Percentiles rank a stretch among this genome's conserved stretches.
These are phyloP conservation scores for Ballota nigra DNA, from an alignment of 257 asterid species.

Conservation along the genomic window DNA sequence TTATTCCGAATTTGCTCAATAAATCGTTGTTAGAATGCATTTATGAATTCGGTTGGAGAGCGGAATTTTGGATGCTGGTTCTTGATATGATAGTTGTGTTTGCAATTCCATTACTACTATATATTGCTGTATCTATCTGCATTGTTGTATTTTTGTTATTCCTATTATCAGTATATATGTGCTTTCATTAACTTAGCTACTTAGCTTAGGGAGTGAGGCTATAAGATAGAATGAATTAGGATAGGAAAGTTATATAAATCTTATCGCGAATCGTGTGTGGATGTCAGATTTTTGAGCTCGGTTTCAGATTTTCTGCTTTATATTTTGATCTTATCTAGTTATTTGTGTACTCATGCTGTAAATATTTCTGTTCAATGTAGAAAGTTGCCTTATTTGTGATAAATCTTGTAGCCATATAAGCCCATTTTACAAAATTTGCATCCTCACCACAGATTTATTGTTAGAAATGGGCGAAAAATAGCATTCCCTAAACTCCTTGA, in stretches of 20 bases:
- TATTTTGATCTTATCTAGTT: background rate
- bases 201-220: background rate
- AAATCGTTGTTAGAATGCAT: background rate
- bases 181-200: background rate
- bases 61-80: background rate
- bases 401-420: background rate
- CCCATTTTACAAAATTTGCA: background rate
- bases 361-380: background rate
- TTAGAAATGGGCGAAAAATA: constrained; percentile 27
- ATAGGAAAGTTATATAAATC: background rate
- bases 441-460: constrained; percentile 16
- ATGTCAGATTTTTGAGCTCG: too few species aligned
- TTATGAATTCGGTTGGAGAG: background rate
- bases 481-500: constrained; percentile 18
- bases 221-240: background rate
- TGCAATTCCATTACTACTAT: background rate
- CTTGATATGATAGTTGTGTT: background rate
- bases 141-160: background rate
- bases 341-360: background rate
- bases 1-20: background rate
- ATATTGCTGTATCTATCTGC: background rate
- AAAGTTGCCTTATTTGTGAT: background rate
- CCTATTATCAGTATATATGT: background rate
- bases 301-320: background rate
- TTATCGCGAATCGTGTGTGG: too few species aligned